Conservation (phyloP, 2,329 filamentous ascomycete species). For the Stemphylium lycopersici region DNA sequence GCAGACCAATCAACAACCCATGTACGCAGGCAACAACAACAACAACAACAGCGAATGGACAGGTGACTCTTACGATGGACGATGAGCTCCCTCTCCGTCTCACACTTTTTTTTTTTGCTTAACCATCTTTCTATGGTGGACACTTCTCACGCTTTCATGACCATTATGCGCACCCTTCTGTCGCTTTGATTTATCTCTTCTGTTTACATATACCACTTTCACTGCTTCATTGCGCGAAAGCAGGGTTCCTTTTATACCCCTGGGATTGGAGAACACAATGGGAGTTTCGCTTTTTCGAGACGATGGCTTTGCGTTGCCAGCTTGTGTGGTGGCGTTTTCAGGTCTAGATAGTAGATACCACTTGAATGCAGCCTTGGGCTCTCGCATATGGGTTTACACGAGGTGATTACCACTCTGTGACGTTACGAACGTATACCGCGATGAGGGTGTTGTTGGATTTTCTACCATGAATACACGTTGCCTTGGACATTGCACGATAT, state of each 20-base stretch:
- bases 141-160: constrained; percentile 13
- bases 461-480: too few relatives aligned
- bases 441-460: too few relatives aligned
- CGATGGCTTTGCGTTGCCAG: too few relatives aligned
- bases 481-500: too few relatives aligned
- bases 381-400: neutral
- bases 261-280: constrained; percentile 9
- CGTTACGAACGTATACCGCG: neutral
- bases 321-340: constrained; percentile 2
- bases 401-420: neutral
- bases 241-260: constrained; percentile 22
- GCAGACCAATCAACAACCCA: constrained; percentile 30
- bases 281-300: constrained; percentile 7
- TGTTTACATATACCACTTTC: constrained; percentile 26
- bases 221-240: constrained; percentile 12
- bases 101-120: neutral
- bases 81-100: neutral
- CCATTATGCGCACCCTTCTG: constrained; percentile 5
- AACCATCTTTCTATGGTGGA: neutral
- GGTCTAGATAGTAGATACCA: constrained; percentile 8
- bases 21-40: constrained; percentile 37
- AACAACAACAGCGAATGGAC: constrained; percentile 43
- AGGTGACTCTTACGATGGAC: constrained; percentile 38
- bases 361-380: neutral
- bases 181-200: constrained; percentile 9